Conservation (phyloP, 2,329 filamentous ascomycete species). For the Lecanicillium sp. region DNA sequence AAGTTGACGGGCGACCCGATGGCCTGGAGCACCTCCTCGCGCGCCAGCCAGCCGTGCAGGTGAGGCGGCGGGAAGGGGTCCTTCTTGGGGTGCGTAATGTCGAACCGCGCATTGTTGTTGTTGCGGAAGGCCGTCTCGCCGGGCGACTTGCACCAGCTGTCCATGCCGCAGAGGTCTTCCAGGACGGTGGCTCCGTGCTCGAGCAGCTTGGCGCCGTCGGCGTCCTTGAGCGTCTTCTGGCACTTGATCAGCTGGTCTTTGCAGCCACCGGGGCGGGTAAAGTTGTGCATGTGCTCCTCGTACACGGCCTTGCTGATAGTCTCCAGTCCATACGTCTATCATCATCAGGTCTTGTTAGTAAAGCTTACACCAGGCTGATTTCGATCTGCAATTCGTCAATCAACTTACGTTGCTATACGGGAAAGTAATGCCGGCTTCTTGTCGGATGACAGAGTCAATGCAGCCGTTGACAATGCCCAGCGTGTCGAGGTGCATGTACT, state of each 20-base stretch:
- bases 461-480: slow-evolving; percentile 66
- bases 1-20: slow-evolving; percentile 57
- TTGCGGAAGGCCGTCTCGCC: slow-evolving; percentile 48
- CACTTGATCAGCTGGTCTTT: slow-evolving; percentile 45
- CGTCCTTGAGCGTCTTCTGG: slow-evolving; percentile 36
- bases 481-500: slow-evolving; percentile 46
- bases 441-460: slow-evolving; percentile 56
- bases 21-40: slow-evolving; percentile 44
- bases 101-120: slow-evolving; percentile 48
- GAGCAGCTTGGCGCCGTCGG: slow-evolving; percentile 39
- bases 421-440: slow-evolving; percentile 47
- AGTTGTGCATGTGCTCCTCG: slow-evolving; percentile 20
- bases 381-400: neutral
- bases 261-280: slow-evolving; percentile 37
- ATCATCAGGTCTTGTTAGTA: slow-evolving; percentile 5
- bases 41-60: slow-evolving; percentile 55
- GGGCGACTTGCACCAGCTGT: slow-evolving; percentile 41
- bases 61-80: slow-evolving; percentile 59
- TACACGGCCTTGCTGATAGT: slow-evolving; percentile 41
- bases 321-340: slow-evolving; percentile 48
- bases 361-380: neutral
- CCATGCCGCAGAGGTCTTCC: slow-evolving; percentile 35
- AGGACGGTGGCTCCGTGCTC: slow-evolving; percentile 21
- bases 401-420: slow-evolving; percentile 49
- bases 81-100: slow-evolving; percentile 46